Evolutionary conservation across 306 rosid genomes (phyloP).

Genomic region (Comarum palustre): DNA sequence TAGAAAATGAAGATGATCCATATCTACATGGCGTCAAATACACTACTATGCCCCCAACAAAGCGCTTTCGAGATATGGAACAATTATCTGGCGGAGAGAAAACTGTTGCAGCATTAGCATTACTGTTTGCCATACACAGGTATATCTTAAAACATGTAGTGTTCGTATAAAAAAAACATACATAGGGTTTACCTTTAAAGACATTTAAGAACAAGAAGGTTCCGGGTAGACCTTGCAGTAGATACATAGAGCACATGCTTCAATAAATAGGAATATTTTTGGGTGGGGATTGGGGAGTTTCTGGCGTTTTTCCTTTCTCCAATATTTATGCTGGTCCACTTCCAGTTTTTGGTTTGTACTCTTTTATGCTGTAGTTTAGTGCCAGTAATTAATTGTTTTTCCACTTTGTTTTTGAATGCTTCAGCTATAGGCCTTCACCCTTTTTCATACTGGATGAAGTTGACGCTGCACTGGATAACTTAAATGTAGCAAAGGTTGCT

Average conservation of each 20-base stretch:
- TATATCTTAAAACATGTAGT: constrained; percentile 15
- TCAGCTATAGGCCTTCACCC: constrained; percentile 95
- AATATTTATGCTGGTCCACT: background rate
- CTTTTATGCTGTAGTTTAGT: background rate
- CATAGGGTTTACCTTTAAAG: background rate
- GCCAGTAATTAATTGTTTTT: background rate
- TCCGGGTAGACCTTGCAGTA: background rate
- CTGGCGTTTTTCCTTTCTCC: background rate
- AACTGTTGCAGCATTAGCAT: constrained; percentile 95
- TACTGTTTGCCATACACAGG: constrained; percentile 96
- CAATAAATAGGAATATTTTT: background rate
- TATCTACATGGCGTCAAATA: constrained; percentile 91
- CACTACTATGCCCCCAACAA: constrained; percentile 99
- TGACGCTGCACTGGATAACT: constrained; percentile 97
- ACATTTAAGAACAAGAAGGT: too few species aligned
- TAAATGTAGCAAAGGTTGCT: constrained; percentile 95
- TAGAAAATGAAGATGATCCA: constrained; percentile 98
- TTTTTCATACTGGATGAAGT: constrained; percentile 98
- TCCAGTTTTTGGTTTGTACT: background rate
- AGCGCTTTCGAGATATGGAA: constrained; percentile 99
- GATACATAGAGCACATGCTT: background rate
- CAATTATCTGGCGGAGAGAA: constrained; percentile 97
- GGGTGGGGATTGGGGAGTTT: background rate
- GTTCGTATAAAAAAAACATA: background rate
- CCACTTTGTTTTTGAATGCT: constrained; percentile 15